Evolutionary conservation across 768 basidiomycete genomes (phyloP).

Genomic region (Boletus rufocinnamomeus): DNA sequence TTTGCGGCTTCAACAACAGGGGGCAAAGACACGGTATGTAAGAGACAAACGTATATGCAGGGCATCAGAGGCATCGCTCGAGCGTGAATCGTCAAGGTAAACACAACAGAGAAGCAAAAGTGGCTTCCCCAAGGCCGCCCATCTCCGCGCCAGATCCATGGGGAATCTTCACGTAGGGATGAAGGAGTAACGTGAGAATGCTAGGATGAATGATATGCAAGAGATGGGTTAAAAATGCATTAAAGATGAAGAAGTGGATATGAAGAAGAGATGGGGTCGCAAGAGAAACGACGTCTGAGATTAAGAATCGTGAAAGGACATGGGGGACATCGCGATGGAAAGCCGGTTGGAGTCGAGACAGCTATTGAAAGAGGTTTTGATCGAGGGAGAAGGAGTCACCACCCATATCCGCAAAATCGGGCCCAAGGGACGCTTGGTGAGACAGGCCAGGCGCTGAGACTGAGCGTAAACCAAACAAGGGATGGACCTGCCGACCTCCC

Average conservation of each 20-base stretch:
- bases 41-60: conserved; percentile 18
- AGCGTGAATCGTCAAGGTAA: conserved; percentile 29
- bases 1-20: conserved; percentile 22
- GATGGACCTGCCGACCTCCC: conserved; percentile 23
- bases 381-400: conserved; percentile 43
- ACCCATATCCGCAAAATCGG: conserved; percentile 44
- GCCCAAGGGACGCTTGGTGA: conserved; percentile 33
- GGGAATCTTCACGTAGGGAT: conserved; percentile 26
- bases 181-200: conserved; percentile 22
- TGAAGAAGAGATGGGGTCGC: conserved; percentile 33
- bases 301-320: conserved; percentile 23
- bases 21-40: conserved; percentile 10
- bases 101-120: conserved; percentile 16
- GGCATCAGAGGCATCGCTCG: conserved; percentile 31
- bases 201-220: conserved; percentile 37
- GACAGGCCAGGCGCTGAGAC: conserved; percentile 45
- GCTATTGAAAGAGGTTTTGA: conserved; percentile 52
- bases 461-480: conserved; percentile 43
- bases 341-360: conserved; percentile 23
- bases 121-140: conserved; percentile 14
- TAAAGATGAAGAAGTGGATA: conserved; percentile 28
- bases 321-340: conserved; percentile 19
- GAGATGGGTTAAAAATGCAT: conserved; percentile 35
- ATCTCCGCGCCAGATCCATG: conserved; percentile 17
- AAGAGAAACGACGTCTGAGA: conserved; percentile 31